Base-by-base conservation (phyloP, 2,329 filamentous ascomycete species). In the Neurospora sp. region DNA sequence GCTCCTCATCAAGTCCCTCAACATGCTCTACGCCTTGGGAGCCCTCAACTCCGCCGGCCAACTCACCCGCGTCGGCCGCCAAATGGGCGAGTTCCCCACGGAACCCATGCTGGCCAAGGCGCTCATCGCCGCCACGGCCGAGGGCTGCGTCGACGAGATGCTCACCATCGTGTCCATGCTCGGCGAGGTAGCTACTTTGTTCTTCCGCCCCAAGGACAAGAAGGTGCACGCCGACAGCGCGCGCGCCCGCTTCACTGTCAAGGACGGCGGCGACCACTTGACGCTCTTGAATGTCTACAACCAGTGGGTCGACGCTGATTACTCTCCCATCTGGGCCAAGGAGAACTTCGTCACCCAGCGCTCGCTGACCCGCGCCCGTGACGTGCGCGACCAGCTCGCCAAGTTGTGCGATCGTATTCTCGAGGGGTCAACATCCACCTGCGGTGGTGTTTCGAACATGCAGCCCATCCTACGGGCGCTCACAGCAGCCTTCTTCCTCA, bases 131-230 rank as follows among this genome's bases (percentile, higher is more conserved):
- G 92, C 95, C 0, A 92, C 96, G 79, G 91, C 93, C 75, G 91
- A 95, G 74, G 92, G 92, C n/a, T 97, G 95, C 75, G 92, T 97
- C 0, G 92, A 97, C 71, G 96, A 99, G 80, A 89, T 98, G 0
- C 83, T 99, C 17, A 93, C 92, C 0, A 92, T 98, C 67, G 92
- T 98, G n/a, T 89, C 94, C 57, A 97, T 98, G 92, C 86, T 98
- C 0, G 89, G 91, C 71, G 96, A 98, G 81, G 89, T 92, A 1
- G 93, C 91, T 4, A 90, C 93, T 0, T 86, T 99, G 5, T 99
- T 97, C 83, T 97, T 96, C 85, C 87, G 93, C 0, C 94, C 96
- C 23, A 97, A 97, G 78, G 94, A 99, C 81, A 97, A 98, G 84
- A 97, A 97, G 79, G 91, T 97, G 37, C 92, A 97, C 77, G 96